These are phyloP conservation scores for Staphylotrichum longicolle DNA, from an alignment of 495 filamentous ascomycete species.

Conservation along the genomic window DNA sequence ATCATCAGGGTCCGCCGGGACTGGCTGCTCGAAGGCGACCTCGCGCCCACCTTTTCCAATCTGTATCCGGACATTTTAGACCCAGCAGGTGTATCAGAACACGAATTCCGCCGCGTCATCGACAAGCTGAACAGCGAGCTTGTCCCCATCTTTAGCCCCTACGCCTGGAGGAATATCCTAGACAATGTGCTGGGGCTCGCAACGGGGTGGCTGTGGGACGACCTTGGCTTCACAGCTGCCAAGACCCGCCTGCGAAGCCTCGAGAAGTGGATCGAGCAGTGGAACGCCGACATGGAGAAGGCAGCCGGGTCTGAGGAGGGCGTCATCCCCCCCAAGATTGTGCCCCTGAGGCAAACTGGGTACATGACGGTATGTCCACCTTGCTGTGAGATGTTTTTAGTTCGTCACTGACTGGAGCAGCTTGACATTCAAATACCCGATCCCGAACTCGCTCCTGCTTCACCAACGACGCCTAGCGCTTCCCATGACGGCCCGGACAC, in stretches of 20 bases:
- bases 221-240: conserved; percentile 67
- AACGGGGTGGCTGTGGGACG: conserved; percentile 93
- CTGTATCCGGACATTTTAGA: conserved; percentile 94
- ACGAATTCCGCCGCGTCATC: conserved; percentile 78
- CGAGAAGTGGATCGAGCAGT: conserved; percentile 75
- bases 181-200: conserved; percentile 73
- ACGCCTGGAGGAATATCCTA: conserved; percentile 63
- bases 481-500: conserved; percentile 22
- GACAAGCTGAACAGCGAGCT: conserved; percentile 72
- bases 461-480: conserved; percentile 30
- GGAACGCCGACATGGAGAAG: conserved; percentile 67
- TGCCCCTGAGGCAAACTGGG: conserved; percentile 74
- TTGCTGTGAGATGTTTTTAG: neutral
- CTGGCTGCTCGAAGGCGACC: conserved; percentile 84
- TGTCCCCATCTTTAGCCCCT: conserved; percentile 71
- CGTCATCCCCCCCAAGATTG: conserved; percentile 61
- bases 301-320: conserved; percentile 51
- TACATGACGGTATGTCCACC: conserved; percentile 74
- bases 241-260: conserved; percentile 66
- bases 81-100: conserved; percentile 71
- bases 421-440: conserved; percentile 41
- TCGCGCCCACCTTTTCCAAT: conserved; percentile 91
- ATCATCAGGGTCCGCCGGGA: conserved; percentile 89
- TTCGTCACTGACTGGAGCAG: conserved; percentile 25
- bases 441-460: conserved; percentile 36